A percentile compares a stretch with the other conserved stretches of the same genome.
phyloP scores from a whole-genome alignment of 78 protist genomes.

The Dictyostelium citrinum region DNA sequence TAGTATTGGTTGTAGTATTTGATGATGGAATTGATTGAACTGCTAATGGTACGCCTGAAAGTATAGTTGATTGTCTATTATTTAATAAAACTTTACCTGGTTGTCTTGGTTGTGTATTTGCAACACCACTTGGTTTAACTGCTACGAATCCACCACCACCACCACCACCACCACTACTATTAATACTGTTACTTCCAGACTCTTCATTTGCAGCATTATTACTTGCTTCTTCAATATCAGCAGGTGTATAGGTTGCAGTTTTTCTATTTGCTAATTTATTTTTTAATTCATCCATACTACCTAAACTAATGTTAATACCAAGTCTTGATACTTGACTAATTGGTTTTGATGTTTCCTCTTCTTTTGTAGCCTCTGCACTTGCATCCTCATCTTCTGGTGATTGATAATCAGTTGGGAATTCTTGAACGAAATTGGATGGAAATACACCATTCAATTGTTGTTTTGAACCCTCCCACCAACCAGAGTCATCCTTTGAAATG shows the following conservation, averaged over 20 bases:
- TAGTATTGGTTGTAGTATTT: neutral
- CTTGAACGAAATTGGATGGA: slow-evolving; percentile 40
- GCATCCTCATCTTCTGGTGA: slow-evolving; percentile 4
- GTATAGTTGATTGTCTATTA: neutral
- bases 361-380: neutral
- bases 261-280: slow-evolving; percentile 30
- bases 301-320: slow-evolving; percentile 16
- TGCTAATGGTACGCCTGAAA: neutral
- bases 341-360: neutral
- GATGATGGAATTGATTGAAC: neutral
- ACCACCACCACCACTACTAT: neutral
- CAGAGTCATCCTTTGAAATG: slow-evolving; percentile 29
- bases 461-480: slow-evolving; percentile 69
- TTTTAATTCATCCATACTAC: slow-evolving; percentile 16
- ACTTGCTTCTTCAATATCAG: neutral
- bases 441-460: slow-evolving; percentile 3
- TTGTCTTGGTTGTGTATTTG: neutral
- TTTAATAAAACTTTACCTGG: neutral
- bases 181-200: neutral
- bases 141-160: neutral
- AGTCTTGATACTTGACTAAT: slow-evolving; percentile 13
- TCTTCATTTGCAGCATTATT: neutral
- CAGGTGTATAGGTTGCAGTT: neutral
- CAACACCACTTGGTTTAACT: neutral
- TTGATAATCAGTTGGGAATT: slow-evolving; percentile 38